A percentile compares a stretch with the other conserved stretches of the same genome.
Conservation (phyloP, 495 filamentous ascomycete genomes). For the Neurospora cerealis region DNA sequence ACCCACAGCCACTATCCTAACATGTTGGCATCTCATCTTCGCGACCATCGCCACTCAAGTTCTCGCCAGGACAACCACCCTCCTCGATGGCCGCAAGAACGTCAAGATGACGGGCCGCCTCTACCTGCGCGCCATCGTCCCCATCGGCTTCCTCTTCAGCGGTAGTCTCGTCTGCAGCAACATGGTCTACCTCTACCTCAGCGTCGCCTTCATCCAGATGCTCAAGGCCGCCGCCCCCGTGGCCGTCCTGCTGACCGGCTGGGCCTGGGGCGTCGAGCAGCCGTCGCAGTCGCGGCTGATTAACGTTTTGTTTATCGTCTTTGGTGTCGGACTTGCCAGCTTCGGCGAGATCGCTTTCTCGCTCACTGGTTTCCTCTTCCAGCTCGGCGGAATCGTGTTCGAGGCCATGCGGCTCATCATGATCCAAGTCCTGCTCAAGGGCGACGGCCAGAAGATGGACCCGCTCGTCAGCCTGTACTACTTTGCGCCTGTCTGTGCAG, state of each 20-base stretch:
- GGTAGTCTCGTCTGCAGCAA: slow-evolving; percentile 65
- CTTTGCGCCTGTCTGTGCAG: slow-evolving; percentile 67
- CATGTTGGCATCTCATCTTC: slow-evolving; percentile 70
- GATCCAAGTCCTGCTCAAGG: slow-evolving; percentile 62
- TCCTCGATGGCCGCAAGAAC: slow-evolving; percentile 58
- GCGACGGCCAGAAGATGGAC: slow-evolving; percentile 66
- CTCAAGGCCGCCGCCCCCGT: slow-evolving; percentile 67
- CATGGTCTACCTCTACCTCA: slow-evolving; percentile 64
- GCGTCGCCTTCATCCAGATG: slow-evolving; percentile 76
- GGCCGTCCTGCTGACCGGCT: slow-evolving; percentile 54
- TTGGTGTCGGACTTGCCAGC: slow-evolving; percentile 63
- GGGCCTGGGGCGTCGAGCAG: slow-evolving; percentile 52
- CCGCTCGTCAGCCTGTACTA: slow-evolving; percentile 79
- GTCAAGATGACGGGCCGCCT: slow-evolving; percentile 59
- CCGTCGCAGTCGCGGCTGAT: slow-evolving; percentile 49
- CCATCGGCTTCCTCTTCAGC: slow-evolving; percentile 65
- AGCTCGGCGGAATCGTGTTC: slow-evolving; percentile 58
- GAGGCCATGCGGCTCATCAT: slow-evolving; percentile 70
- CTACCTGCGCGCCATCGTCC: slow-evolving; percentile 62
- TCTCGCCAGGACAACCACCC: slow-evolving; percentile 54
- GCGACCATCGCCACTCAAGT: slow-evolving; percentile 65
- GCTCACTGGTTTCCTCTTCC: slow-evolving; percentile 57
- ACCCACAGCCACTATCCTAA: slow-evolving; percentile 44
- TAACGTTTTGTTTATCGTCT: slow-evolving; percentile 65
- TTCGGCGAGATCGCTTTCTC: slow-evolving; percentile 68